A percentile compares a stretch with the other conserved stretches of the same genome.
Evolutionary conservation across 2,329 filamentous ascomycete species (phyloP).

Genomic region (Trichoderma citrinoviride): DNA sequence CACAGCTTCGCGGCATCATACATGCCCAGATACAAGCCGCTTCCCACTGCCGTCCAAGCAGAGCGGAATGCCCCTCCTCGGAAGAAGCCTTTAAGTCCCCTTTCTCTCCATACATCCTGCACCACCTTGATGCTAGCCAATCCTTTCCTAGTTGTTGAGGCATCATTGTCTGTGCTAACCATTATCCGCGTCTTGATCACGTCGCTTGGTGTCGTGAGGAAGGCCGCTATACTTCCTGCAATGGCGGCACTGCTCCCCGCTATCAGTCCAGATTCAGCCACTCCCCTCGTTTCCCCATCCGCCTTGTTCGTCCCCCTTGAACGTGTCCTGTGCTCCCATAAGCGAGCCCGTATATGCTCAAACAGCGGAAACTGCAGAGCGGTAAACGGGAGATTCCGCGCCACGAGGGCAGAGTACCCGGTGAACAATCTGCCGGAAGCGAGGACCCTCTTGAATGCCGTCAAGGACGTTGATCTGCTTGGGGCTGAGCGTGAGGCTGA

Average conservation of each 20-base stretch:
- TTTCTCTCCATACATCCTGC: constrained; percentile 61
- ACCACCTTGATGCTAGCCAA: constrained; percentile 47
- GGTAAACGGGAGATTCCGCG: constrained; percentile 82
- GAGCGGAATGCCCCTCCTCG: constrained; percentile 70
- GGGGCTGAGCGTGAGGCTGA: not conserved
- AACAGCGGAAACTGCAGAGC: constrained; percentile 87
- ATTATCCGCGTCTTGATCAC: constrained; percentile 90
- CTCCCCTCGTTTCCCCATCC: constrained; percentile 24
- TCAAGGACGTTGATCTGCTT: constrained; percentile 44
- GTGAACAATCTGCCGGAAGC: constrained; percentile 54
- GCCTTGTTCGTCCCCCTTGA: constrained; percentile 26
- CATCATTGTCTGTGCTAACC: constrained; percentile 56
- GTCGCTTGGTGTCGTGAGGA: constrained; percentile 84
- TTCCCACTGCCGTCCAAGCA: constrained; percentile 78
- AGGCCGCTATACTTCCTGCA: constrained; percentile 71
- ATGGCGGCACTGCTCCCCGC: constrained; percentile 71
- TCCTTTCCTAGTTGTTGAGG: constrained; percentile 22
- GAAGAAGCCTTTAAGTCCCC: constrained; percentile 73
- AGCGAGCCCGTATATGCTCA: constrained; percentile 61
- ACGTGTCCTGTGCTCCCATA: constrained; percentile 43
- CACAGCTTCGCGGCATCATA: constrained; percentile 78
- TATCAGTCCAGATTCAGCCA: constrained; percentile 66
- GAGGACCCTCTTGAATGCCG: constrained; percentile 49
- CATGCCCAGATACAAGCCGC: constrained; percentile 79
- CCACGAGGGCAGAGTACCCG: constrained; percentile 78